These are phyloP conservation scores for Aspergillus homomorphus DNA, from an alignment of 495 filamentous ascomycete species.

Conservation along the genomic window DNA sequence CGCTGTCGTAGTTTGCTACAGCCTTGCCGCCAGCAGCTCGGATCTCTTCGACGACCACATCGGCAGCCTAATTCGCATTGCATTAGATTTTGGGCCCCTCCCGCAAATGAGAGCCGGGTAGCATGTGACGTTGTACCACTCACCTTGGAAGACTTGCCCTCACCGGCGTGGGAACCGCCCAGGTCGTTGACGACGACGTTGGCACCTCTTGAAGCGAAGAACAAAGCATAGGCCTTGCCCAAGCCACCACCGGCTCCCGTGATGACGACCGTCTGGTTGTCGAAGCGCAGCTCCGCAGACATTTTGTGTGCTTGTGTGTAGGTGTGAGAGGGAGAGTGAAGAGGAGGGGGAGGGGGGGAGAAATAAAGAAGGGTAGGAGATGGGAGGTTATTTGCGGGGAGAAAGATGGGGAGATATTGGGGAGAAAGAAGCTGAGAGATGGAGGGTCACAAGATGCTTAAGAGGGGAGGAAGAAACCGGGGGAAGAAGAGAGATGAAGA, in stretches of 20 bases:
- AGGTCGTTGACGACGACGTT: constrained; percentile 98
- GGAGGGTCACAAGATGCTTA: constrained; percentile 15
- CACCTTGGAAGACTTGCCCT: constrained; percentile 86
- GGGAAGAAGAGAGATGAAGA: constrained; percentile 27
- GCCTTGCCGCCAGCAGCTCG: constrained; percentile 89
- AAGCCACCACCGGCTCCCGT: constrained; percentile 95
- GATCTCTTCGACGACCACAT: constrained; percentile 95
- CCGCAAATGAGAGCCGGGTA: neutral
- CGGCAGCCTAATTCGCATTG: constrained; percentile 66
- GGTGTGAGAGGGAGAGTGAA: constrained; percentile 13
- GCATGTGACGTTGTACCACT: constrained; percentile 12
- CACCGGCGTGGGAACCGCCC: constrained; percentile 89
- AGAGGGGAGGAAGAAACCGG: constrained; percentile 29
- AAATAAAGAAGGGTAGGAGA: neutral
- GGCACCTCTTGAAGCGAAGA: constrained; percentile 88
- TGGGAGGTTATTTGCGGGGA: constrained; percentile 3
- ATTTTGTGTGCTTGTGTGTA: constrained; percentile 43
- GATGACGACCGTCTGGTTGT: constrained; percentile 95
- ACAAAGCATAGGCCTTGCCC: constrained; percentile 86
- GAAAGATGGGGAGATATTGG: constrained; percentile 9
- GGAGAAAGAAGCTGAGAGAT: constrained; percentile 20
- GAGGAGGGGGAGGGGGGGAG: constrained; percentile 8
- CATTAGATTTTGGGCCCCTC: constrained; percentile 18
- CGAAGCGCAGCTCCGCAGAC: constrained; percentile 77
- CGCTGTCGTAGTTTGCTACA: constrained; percentile 97